Conservation (phyloP, 164 flowering plant species). For the Vitis rupestris region DNA sequence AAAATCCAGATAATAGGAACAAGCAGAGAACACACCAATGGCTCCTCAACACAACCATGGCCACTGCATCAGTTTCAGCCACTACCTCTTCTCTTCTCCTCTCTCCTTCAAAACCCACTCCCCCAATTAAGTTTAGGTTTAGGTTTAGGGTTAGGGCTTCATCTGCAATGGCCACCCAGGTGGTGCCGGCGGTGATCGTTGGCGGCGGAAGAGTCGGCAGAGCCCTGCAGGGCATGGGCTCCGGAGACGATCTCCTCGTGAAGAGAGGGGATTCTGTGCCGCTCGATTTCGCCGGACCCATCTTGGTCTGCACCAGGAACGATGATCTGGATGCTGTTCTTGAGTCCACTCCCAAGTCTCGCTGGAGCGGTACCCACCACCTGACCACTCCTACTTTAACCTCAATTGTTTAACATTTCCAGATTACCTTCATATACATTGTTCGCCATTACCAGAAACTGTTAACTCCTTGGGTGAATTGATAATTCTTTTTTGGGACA, state of each 20-base stretch:
- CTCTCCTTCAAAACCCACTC: constrained; percentile 5
- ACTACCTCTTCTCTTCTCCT: constrained; percentile 20
- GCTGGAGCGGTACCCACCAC: constrained; percentile 72
- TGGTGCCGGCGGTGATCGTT: constrained; percentile 75
- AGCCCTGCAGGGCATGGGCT: constrained; percentile 76
- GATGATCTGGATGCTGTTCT: constrained; percentile 97
- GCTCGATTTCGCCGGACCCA: constrained; percentile 73
- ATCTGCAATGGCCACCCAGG: constrained; percentile 25
- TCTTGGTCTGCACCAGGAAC: constrained; percentile 91
- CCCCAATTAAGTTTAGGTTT: constrained; percentile 11
- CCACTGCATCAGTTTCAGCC: constrained; percentile 11
- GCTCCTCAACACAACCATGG: constrained; percentile 11
- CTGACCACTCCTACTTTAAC: background rate
- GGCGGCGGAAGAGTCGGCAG: constrained; percentile 90
- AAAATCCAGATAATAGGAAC: no score
- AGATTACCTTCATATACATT: no score
- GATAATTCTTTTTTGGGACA: no score
- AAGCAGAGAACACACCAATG: no score
- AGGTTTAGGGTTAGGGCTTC: constrained; percentile 29
- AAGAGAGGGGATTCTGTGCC: constrained; percentile 81
- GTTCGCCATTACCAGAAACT: no score
- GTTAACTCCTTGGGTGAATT: no score
- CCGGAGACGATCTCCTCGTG: constrained; percentile 66
- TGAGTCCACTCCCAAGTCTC: constrained; percentile 72
- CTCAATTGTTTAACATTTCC: no score